Conservation (phyloP, 257 asterid genomes). For the Coffea eugenioides region DNA sequence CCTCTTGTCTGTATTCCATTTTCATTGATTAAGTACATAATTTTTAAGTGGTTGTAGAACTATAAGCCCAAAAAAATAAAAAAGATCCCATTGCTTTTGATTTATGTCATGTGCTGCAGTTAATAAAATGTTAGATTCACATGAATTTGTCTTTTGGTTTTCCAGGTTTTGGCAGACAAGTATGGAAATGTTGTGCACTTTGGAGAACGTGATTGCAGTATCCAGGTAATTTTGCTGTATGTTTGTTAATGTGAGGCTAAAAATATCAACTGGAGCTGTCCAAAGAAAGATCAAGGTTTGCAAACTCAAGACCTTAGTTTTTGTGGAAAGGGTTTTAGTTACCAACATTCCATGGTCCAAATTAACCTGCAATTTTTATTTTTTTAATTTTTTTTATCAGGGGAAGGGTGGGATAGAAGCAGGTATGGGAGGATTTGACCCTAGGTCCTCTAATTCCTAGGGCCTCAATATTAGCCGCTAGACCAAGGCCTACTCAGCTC, state of each 20-base stretch:
- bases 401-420: no score
- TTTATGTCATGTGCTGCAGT: not conserved
- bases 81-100: not conserved
- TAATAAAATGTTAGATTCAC: not conserved
- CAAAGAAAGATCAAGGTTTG: not conserved
- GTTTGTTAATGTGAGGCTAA: not conserved
- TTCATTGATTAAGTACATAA: not conserved
- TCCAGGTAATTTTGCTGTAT: constrained; percentile 53
- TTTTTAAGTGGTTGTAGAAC: not conserved
- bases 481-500: no score
- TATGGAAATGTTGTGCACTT: constrained; percentile 89
- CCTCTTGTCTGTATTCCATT: not conserved
- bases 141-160: not conserved
- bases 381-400: no score
- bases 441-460: no score
- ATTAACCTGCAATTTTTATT: not conserved
- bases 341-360: not conserved
- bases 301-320: not conserved
- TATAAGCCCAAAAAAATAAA: not conserved
- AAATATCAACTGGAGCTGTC: not conserved
- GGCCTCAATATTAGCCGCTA: no score
- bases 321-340: no score
- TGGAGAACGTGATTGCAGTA: constrained; percentile 99
- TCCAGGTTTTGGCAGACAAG: constrained; percentile 92
- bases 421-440: no score